A percentile compares a stretch with the other conserved stretches of the same genome.
Evolutionary conservation across 305 asterid species (phyloP).

Genomic region (Solanum chacoense): DNA sequence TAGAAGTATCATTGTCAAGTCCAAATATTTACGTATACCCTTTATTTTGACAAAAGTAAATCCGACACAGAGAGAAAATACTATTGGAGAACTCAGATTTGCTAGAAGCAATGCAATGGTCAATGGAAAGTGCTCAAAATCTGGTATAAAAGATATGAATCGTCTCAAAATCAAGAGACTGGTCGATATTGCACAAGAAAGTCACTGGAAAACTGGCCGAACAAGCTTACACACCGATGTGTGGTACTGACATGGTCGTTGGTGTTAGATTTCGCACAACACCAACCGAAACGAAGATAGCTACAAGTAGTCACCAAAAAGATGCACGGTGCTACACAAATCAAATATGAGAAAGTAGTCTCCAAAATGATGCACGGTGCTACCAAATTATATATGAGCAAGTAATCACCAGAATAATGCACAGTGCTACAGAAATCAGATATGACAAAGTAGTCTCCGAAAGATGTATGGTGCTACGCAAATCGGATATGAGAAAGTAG

Average conservation of each 20-base stretch:
- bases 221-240: neutral
- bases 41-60: neutral
- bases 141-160: neutral
- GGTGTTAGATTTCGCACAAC: neutral
- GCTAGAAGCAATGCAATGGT: neutral
- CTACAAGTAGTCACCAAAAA: neutral
- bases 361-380: neutral
- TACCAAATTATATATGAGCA: neutral
- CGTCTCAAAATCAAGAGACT: neutral
- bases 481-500: neutral
- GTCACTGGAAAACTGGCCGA: neutral
- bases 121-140: neutral
- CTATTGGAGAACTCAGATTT: neutral
- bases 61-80: neutral
- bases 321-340: neutral
- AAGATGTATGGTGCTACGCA: neutral
- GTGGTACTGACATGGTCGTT: neutral
- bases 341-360: neutral
- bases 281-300: neutral
- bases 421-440: neutral
- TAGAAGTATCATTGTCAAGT: neutral
- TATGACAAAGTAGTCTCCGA: neutral
- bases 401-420: neutral
- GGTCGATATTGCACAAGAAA: neutral
- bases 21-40: neutral